phyloP scores from a whole-genome alignment of 176 grass and related monocot species.

The Dendrocalamus sinicus region DNA sequence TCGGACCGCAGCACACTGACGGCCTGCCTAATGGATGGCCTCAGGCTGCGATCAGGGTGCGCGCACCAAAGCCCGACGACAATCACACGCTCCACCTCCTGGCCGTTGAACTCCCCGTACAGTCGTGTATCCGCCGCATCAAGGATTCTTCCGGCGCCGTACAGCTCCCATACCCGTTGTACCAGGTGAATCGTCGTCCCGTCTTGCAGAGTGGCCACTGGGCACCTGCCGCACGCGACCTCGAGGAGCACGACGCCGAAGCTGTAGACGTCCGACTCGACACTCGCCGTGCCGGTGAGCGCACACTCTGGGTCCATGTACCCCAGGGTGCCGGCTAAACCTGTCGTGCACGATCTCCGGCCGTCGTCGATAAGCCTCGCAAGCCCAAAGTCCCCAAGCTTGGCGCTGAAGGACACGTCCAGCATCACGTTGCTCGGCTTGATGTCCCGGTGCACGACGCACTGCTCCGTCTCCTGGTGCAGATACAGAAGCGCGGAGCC shows the following conservation, averaged over 20 bases:
- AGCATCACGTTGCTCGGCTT: conserved; percentile 33
- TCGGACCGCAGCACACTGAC: background rate
- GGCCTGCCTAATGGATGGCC: background rate
- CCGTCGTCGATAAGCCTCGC: conserved; percentile 17
- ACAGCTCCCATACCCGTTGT: no score
- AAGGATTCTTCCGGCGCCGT: background rate
- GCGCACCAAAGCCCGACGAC: conserved; percentile 54
- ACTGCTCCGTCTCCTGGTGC: background rate
- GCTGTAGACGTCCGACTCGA: conserved; percentile 74
- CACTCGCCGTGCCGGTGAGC: background rate
- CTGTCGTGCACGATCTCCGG: background rate
- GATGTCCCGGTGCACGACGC: background rate
- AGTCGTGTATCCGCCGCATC: background rate
- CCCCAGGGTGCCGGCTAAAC: background rate
- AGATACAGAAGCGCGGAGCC: background rate
- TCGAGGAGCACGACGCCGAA: conserved; percentile 93
- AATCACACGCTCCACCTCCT: conserved; percentile 1
- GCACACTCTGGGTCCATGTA: conserved; percentile 12
- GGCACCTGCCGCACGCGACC: conserved; percentile 38
- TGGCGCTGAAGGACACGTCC: background rate
- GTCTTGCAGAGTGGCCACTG: no score
- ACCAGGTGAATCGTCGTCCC: no score
- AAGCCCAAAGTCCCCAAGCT: conserved; percentile 46
- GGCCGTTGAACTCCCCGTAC: background rate
- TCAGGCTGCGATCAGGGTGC: conserved; percentile 25